Percentiles rank a stretch among this genome's conserved stretches.
Evolutionary conservation across 2,329 filamentous ascomycete genomes (phyloP).

Genomic region (Septoria linicola): DNA sequence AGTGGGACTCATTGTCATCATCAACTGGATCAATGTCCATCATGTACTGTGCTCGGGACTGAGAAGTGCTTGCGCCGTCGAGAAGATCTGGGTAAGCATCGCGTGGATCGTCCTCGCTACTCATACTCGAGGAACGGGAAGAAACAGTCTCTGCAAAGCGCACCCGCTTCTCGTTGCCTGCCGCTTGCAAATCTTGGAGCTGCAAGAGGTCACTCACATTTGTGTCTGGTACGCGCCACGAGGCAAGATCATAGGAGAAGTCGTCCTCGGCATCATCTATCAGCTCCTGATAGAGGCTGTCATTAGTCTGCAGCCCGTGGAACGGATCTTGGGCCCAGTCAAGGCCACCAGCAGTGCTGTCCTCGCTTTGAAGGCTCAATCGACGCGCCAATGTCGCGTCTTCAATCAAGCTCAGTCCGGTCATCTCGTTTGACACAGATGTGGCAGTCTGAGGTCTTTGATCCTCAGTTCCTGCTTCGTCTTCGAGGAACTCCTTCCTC

Average conservation of each 20-base stretch:
- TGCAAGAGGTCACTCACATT: constrained; percentile 18
- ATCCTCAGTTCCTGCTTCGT: constrained; percentile 2
- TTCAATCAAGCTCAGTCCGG: constrained; percentile 18
- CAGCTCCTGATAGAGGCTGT: constrained; percentile 31
- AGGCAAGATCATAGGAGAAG: constrained; percentile 24
- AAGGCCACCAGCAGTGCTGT: constrained; percentile 23
- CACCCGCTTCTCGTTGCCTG: constrained; percentile 35
- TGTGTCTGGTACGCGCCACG: constrained; percentile 28
- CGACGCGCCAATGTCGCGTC: constrained; percentile 27
- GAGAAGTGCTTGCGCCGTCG: constrained; percentile 29
- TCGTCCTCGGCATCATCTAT: constrained; percentile 32
- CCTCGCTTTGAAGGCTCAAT: constrained; percentile 29
- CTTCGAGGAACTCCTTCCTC: constrained; percentile 32
- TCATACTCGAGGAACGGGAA: constrained; percentile 35
- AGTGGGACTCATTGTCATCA: constrained; percentile 35
- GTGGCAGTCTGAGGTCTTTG: constrained; percentile 23
- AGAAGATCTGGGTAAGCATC: constrained; percentile 40
- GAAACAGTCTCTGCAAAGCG: constrained; percentile 38
- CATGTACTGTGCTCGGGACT: constrained; percentile 19
- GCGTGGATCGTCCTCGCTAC: constrained; percentile 35
- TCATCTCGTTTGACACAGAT: constrained; percentile 30
- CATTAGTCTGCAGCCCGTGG: constrained; percentile 27
- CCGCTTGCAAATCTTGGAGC: constrained; percentile 26
- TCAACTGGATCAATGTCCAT: constrained; percentile 31
- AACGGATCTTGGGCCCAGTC: constrained; percentile 36